Evolutionary conservation across 148 eudicot genomes (phyloP).

Genomic region (Heliamphora exappendiculata): DNA sequence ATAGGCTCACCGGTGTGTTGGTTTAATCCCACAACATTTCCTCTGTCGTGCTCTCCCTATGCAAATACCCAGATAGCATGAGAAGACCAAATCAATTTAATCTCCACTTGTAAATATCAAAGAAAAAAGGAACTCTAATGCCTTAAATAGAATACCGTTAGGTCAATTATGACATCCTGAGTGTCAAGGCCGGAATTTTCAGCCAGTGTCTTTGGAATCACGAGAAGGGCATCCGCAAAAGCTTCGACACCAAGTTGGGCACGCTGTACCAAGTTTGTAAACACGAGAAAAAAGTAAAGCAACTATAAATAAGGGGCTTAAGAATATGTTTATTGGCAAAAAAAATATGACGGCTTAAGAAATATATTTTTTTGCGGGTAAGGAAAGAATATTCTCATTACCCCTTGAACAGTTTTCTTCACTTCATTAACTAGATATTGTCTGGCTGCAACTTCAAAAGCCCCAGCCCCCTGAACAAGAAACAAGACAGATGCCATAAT

Average conservation of each 20-base stretch:
- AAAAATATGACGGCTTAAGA: background rate
- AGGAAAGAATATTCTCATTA: constrained; percentile 16
- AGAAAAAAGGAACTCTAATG: background rate
- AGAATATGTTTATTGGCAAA: no score
- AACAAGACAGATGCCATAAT: constrained; percentile 6
- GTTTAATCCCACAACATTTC: constrained; percentile 78
- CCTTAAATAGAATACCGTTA: constrained; percentile 36
- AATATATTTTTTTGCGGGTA: background rate
- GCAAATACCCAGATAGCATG: constrained; percentile 2
- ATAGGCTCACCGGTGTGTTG: constrained; percentile 81
- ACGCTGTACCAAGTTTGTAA: constrained; percentile 43
- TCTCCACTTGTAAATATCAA: background rate
- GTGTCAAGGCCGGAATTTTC: constrained; percentile 95
- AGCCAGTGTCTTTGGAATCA: constrained; percentile 90
- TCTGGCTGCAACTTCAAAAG: constrained; percentile 97
- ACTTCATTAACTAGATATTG: constrained; percentile 82
- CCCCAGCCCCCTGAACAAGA: constrained; percentile 81
- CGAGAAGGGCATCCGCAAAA: constrained; percentile 90
- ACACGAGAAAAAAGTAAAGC: constrained; percentile 5
- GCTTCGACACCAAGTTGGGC: constrained; percentile 95
- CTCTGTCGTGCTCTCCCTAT: constrained; percentile 92
- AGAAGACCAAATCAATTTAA: background rate
- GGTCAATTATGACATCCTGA: constrained; percentile 76
- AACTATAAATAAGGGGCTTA: background rate
- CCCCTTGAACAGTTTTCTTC: constrained; percentile 95